Percentiles rank a stretch among this genome's conserved stretches.
phyloP scores from a whole-genome alignment of 2,329 filamentous ascomycete genomes.

The Apiospora pterosperma region DNA sequence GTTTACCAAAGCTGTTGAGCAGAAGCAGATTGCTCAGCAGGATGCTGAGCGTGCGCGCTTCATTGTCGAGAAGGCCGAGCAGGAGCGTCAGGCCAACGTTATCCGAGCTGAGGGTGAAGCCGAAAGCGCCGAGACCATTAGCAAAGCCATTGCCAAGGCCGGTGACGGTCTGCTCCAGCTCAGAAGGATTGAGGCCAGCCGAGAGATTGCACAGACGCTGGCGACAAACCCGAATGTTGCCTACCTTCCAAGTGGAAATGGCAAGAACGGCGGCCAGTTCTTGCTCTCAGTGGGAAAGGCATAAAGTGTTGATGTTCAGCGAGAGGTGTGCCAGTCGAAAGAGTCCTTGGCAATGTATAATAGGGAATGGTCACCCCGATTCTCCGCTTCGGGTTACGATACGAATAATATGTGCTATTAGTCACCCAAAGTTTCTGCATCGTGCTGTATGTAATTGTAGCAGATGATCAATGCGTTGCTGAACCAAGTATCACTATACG shows the following conservation, averaged over 20 bases:
- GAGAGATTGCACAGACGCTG: constrained; percentile 90
- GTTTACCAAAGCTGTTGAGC: constrained; percentile 97
- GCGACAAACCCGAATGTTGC: constrained; percentile 91
- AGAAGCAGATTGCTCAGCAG: constrained; percentile 99
- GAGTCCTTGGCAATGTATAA: constrained; percentile 16
- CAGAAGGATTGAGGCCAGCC: constrained; percentile 92
- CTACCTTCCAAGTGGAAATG: constrained; percentile 76
- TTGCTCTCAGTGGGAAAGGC: constrained; percentile 50
- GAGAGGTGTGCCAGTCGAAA: not conserved
- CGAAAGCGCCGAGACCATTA: constrained; percentile 93
- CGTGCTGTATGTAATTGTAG: not conserved
- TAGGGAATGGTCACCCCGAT: constrained; percentile 20
- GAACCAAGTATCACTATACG: not conserved
- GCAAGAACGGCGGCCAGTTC: constrained; percentile 52
- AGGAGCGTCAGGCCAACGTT: constrained; percentile 97
- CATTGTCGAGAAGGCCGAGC: constrained; percentile 97
- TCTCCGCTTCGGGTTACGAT: constrained; percentile 28
- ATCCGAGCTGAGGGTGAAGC: constrained; percentile 98
- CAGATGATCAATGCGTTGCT: not conserved
- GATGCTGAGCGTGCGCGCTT: constrained; percentile 96
- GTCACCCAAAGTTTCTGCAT: not conserved
- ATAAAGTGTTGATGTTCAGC: constrained; percentile 17
- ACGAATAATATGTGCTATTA: constrained; percentile 28
- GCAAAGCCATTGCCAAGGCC: constrained; percentile 86
- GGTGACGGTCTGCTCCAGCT: constrained; percentile 95